phyloP scores from a whole-genome alignment of 208 protist genomes.

The Leishmania gerbilli region DNA sequence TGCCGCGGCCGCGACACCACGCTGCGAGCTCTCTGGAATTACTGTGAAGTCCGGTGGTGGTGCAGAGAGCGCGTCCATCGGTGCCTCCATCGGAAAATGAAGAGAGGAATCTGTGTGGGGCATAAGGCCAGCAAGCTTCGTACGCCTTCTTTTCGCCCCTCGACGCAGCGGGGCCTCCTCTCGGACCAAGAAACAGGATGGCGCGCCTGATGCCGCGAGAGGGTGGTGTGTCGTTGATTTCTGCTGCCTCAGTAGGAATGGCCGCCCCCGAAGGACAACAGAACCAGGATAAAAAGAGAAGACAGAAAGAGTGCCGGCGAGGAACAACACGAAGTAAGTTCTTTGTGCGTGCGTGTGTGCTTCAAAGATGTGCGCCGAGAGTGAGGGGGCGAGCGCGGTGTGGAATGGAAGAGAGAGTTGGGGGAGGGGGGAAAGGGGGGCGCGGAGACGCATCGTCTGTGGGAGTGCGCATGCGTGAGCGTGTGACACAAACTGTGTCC shows the following conservation, averaged over 20 bases:
- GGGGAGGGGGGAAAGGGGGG: background rate
- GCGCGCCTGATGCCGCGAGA: background rate
- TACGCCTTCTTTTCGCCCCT: background rate
- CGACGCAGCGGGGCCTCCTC: background rate
- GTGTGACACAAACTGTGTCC: background rate
- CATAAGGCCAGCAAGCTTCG: background rate
- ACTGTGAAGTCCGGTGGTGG: background rate
- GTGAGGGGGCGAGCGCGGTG: background rate
- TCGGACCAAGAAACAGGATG: background rate
- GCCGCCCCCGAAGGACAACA: background rate
- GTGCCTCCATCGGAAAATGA: background rate
- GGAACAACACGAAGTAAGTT: background rate
- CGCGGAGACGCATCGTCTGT: background rate
- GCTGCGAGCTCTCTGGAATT: background rate
- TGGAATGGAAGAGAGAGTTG: background rate
- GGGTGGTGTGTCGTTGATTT: background rate
- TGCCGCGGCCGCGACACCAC: background rate
- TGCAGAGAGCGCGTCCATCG: background rate
- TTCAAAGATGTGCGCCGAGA: background rate
- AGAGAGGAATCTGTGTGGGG: background rate
- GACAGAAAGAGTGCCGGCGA: no score
- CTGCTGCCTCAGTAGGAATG: background rate
- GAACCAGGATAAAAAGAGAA: background rate
- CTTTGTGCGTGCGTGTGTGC: background rate
- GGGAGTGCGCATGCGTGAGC: background rate